Conservation (phyloP, 2,329 filamentous ascomycete genomes). For the Exserohilum rostratum region DNA sequence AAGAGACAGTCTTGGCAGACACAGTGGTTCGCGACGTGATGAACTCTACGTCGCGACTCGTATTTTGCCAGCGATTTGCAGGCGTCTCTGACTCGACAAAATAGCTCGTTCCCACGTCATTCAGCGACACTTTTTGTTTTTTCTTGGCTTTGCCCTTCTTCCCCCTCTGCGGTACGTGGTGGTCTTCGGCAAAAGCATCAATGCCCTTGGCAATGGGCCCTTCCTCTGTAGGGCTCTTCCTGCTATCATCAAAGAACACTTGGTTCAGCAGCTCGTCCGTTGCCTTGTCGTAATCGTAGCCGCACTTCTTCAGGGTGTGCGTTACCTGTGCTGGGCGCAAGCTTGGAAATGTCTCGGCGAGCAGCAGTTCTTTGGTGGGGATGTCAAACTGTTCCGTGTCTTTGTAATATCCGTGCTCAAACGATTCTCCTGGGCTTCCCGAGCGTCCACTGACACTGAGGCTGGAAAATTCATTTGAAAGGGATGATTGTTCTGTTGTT, state of each 20-base stretch:
- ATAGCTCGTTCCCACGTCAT: slow-evolving; percentile 26
- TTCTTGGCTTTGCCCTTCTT: slow-evolving; percentile 54
- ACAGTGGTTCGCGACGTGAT: slow-evolving; percentile 60
- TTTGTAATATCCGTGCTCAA: slow-evolving; percentile 40
- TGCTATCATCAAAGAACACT: slow-evolving; percentile 74
- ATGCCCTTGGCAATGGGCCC: slow-evolving; percentile 67
- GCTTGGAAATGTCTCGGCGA: slow-evolving; percentile 74
- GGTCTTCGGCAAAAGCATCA: slow-evolving; percentile 76
- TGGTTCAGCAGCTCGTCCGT: slow-evolving; percentile 83
- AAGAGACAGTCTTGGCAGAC: slow-evolving; percentile 56
- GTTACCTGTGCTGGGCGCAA: slow-evolving; percentile 70
- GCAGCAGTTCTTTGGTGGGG: slow-evolving; percentile 66
- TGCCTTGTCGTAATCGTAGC: slow-evolving; percentile 70
- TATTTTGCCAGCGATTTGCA: slow-evolving; percentile 64
- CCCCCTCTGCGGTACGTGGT: slow-evolving; percentile 51
- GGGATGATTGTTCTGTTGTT: slow-evolving; percentile 58
- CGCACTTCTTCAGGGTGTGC: slow-evolving; percentile 70
- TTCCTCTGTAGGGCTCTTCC: slow-evolving; percentile 55
- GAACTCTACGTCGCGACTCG: slow-evolving; percentile 65
- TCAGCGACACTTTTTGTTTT: slow-evolving; percentile 39
- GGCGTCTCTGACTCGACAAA: slow-evolving; percentile 31
- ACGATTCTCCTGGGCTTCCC: slow-evolving; percentile 28
- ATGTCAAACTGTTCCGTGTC: slow-evolving; percentile 56
- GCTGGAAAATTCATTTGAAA: slow-evolving; percentile 55
- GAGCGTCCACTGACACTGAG: slow-evolving; percentile 36